A percentile compares a stretch with the other conserved stretches of the same genome.
These are phyloP conservation scores for Leishmania lainsoni DNA, from an alignment of 208 protist genomes.

Conservation along the genomic window DNA sequence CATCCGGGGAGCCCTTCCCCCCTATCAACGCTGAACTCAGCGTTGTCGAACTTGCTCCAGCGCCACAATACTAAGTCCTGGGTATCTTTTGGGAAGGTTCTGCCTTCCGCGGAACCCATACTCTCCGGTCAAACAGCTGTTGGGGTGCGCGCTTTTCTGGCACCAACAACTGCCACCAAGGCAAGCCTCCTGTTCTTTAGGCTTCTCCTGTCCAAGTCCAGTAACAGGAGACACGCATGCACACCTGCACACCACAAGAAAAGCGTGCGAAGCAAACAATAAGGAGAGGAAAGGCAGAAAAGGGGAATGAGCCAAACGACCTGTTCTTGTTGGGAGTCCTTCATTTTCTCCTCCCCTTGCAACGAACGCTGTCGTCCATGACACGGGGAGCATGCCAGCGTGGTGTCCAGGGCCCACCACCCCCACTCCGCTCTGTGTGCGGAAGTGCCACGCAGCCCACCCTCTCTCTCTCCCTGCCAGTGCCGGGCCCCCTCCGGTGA, in stretches of 20 bases:
- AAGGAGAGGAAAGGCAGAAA: neutral
- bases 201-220: neutral
- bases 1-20: neutral
- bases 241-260: neutral
- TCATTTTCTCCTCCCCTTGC: conserved; percentile 11
- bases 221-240: neutral
- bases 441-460: neutral
- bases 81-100: neutral
- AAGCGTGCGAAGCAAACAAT: neutral
- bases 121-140: neutral
- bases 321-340: no score
- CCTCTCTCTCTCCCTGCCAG: neutral
- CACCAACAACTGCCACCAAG: no score
- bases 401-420: neutral
- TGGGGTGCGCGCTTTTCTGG: neutral
- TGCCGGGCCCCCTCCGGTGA: neutral
- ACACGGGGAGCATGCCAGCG: neutral
- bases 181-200: neutral
- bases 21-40: neutral
- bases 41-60: neutral
- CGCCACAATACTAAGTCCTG: neutral
- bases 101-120: neutral
- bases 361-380: conserved; percentile 3
- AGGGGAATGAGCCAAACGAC: no score
- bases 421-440: neutral